Conservation (phyloP, 2,329 filamentous ascomycete species). For the Didymosphaeria variabile region DNA sequence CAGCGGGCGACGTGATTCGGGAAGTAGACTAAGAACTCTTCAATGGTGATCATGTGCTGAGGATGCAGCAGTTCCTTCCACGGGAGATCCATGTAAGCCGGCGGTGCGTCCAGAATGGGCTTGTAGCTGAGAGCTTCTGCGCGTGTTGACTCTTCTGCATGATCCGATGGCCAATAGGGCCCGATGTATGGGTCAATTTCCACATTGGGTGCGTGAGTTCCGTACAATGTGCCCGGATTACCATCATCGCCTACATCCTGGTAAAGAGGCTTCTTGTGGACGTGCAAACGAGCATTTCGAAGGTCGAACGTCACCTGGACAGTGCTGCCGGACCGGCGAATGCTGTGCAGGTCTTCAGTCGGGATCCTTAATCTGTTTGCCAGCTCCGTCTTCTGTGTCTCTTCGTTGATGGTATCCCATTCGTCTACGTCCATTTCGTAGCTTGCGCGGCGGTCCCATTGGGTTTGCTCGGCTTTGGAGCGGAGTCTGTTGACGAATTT, state of each 20-base stretch:
- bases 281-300: neutral
- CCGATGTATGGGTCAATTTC: constrained; percentile 9
- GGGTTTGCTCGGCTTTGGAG: neutral
- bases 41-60: constrained; percentile 21
- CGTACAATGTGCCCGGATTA: neutral
- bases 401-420: neutral
- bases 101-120: constrained; percentile 22
- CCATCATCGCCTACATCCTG: constrained; percentile 6
- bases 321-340: neutral
- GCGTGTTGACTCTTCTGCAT: constrained; percentile 15
- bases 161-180: neutral
- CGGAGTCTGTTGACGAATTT: neutral
- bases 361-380: neutral
- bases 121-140: constrained; percentile 15
- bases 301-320: neutral
- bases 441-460: neutral
- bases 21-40: constrained; percentile 33
- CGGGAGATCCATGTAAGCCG: constrained; percentile 17
- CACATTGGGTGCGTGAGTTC: neutral
- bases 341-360: neutral
- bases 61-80: constrained; percentile 20
- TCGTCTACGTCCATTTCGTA: constrained; percentile 2
- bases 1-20: constrained; percentile 30
- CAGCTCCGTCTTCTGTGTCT: neutral
- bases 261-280: constrained; percentile 4